A percentile compares a stretch with the other conserved stretches of the same genome.
Conservation (phyloP, 2,329 filamentous ascomycete genomes). For the Fusarium floridanum region DNA sequence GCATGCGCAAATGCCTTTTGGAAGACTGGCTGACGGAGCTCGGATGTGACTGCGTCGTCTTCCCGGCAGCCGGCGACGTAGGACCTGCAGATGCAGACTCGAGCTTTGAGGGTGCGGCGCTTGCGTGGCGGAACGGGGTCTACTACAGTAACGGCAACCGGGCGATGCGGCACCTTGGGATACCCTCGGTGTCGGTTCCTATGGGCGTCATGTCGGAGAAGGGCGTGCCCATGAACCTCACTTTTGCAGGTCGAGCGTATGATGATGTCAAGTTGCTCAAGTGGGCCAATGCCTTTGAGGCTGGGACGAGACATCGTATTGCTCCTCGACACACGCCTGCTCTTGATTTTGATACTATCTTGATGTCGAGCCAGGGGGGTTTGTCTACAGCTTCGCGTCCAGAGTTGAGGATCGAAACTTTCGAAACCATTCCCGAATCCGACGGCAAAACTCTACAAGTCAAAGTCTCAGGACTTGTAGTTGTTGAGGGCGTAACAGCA, state of each 20-base stretch:
- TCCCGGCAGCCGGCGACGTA: conserved; percentile 65
- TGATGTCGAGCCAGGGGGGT: not conserved
- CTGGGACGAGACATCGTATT: not conserved
- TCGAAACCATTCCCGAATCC: not conserved
- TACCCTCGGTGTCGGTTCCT: conserved; percentile 66
- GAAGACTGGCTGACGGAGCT: conserved; percentile 63
- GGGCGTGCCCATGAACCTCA: conserved; percentile 65
- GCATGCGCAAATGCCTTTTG: conserved; percentile 58
- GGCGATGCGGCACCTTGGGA: conserved; percentile 65
- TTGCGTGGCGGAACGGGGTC: conserved; percentile 57
- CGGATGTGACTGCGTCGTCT: conserved; percentile 60
- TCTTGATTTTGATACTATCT: not conserved
- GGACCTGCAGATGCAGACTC: conserved; percentile 62
- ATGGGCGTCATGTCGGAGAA: conserved; percentile 64
- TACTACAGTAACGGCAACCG: conserved; percentile 67
- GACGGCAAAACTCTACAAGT: not conserved
- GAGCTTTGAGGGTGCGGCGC: conserved; percentile 29
- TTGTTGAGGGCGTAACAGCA: not conserved
- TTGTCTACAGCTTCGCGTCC: not conserved
- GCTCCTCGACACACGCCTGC: conserved; percentile 26
- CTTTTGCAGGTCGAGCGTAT: conserved; percentile 64
- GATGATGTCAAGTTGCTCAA: conserved; percentile 53
- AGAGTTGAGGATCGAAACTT: not conserved
- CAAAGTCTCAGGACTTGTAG: not conserved
- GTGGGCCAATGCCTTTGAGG: conserved; percentile 41